phyloP scores from a whole-genome alignment of 768 basidiomycete species.

The Rhizopogon vesiculosus region DNA sequence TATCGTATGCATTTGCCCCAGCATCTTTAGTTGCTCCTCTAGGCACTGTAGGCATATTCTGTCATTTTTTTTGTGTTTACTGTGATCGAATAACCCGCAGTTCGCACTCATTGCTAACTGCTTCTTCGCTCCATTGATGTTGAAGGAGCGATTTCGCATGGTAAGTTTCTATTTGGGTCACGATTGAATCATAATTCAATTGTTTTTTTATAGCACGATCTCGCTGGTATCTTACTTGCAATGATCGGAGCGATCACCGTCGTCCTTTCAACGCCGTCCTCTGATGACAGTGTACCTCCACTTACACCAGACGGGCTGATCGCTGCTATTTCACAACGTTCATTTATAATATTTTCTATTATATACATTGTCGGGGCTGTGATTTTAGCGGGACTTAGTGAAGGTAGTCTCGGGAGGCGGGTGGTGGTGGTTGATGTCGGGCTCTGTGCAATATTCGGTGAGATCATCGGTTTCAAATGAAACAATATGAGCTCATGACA shows the following conservation, averaged over 20 bases:
- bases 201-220: conserved; percentile 50
- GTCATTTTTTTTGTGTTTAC: neutral
- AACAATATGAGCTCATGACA: neutral
- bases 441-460: conserved; percentile 81
- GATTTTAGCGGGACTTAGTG: conserved; percentile 62
- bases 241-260: conserved; percentile 89
- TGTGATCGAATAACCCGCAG: conserved; percentile 27
- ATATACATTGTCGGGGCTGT: conserved; percentile 55
- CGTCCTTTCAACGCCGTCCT: conserved; percentile 74
- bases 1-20: conserved; percentile 85
- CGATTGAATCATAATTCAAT: conserved; percentile 11
- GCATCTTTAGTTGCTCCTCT: conserved; percentile 93
- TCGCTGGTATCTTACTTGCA: conserved; percentile 75
- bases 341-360: conserved; percentile 73
- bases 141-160: conserved; percentile 78
- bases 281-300: conserved; percentile 48
- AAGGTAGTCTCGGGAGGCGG: conserved; percentile 53
- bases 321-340: conserved; percentile 59
- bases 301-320: conserved; percentile 67
- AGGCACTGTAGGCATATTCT: conserved; percentile 69
- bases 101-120: conserved; percentile 96
- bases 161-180: conserved; percentile 31
- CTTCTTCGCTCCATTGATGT: conserved; percentile 83
- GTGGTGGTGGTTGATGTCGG: conserved; percentile 86
- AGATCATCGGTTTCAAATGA: conserved; percentile 7